phyloP scores from a whole-genome alignment of 371 early-diverging fungal genomes.

The Apophysomyces sp. region DNA sequence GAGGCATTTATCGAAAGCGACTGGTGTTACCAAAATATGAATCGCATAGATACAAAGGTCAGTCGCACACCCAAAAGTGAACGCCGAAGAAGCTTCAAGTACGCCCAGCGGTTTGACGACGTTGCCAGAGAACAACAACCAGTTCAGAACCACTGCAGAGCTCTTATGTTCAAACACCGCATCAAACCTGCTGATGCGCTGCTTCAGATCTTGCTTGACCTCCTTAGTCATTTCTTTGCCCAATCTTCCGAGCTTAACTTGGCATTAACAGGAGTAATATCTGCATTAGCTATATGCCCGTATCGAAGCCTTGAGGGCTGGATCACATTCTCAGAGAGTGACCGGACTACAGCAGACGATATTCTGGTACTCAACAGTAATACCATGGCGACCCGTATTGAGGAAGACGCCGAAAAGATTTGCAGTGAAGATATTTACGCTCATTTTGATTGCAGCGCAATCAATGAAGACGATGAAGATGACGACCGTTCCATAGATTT shows the following conservation, averaged over 20 bases:
- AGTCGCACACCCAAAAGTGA: conserved; percentile 32
- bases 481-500: conserved; percentile 54
- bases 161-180: conserved; percentile 45
- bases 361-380: conserved; percentile 36
- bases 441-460: conserved; percentile 19
- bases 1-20: conserved; percentile 66
- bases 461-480: conserved; percentile 43
- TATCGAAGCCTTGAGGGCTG: conserved; percentile 77
- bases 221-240: conserved; percentile 77
- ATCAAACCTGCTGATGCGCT: conserved; percentile 64
- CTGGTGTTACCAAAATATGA: conserved; percentile 53
- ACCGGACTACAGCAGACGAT: conserved; percentile 50
- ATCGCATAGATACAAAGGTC: conserved; percentile 20
- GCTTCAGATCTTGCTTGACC: conserved; percentile 60
- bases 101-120: conserved; percentile 49
- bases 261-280: conserved; percentile 86
- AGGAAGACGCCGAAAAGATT: conserved; percentile 27
- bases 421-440: conserved; percentile 35
- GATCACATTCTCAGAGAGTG: conserved; percentile 71
- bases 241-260: conserved; percentile 89
- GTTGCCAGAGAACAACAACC: not conserved
- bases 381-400: conserved; percentile 15
- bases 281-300: conserved; percentile 78
- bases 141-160: conserved; percentile 10
- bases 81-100: conserved; percentile 60